Evolutionary conservation across 148 eudicot genomes (phyloP), one percentile per base, ranked within the genome.

Genomic region (Chenopodium berlandieri): DNA sequence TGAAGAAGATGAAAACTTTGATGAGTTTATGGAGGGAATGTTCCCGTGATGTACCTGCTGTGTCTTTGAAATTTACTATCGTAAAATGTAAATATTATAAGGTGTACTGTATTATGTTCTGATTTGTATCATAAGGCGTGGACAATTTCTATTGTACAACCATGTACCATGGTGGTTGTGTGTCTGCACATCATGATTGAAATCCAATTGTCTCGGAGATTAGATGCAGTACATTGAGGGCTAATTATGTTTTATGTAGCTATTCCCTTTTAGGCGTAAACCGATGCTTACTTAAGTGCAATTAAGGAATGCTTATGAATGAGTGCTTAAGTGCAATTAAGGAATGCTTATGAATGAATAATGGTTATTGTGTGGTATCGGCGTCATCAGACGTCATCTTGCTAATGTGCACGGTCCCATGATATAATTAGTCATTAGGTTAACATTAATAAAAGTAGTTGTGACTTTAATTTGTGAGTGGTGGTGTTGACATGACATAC

Each of bases 11-110:
- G 93, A 91, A 76, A 85, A 84, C 76, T 90, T 90, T 77, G 93
- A 91, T 62, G 97, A 89, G 85, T 93, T 85, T 85, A 82, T 93
- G 60, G 89, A 88, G 81, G 98, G 97, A 50, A 93, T 94, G 98
- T 94, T 94, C 79, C 98, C 91, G 77, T 91, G 87, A 92, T 82
- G 40, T 50, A 62, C 78, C 75, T 52, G 75, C 60, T 1, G 32
- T 22, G 5, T 22, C 22, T 58, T 19, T 20, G 66, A 50, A n/a
- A 67, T 78, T 65, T 46, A 34, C 40, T 11, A 11, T 12, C 48
- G 76, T 73, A 23, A 73, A 73, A 10, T 73, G 76, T 47, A 73
- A 25, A 73, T 48, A 73, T 25, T 48, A 32, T 46, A 47, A n/a
- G 58, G 48, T 73, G 62, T 52, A 14, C 14, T 10, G n/a, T 23